phyloP scores from a whole-genome alignment of 768 basidiomycete genomes.

The Boletus rubroflammeus region DNA sequence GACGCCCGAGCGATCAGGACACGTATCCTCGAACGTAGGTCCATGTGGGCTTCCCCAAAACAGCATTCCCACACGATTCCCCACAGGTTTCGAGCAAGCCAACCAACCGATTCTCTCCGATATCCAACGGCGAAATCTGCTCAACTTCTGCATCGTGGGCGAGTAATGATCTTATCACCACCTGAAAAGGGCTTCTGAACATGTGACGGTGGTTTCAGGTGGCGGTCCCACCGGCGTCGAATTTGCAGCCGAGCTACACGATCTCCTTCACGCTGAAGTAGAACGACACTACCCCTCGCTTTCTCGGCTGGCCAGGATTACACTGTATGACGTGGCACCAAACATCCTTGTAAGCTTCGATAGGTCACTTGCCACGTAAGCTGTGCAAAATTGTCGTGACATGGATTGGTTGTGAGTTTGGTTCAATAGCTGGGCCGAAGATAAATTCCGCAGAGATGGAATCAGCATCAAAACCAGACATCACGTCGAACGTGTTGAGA shows the following conservation, averaged over 20 bases:
- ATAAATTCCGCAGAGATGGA: conserved; percentile 70
- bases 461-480: conserved; percentile 69
- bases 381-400: conserved; percentile 9
- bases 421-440: conserved; percentile 55
- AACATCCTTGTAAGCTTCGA: conserved; percentile 76
- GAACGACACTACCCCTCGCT: conserved; percentile 58
- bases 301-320: conserved; percentile 62
- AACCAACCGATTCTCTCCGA: conserved; percentile 77
- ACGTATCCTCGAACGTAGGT: conserved; percentile 68
- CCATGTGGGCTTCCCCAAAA: not conserved
- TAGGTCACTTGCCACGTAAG: conserved; percentile 54
- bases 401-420: not conserved
- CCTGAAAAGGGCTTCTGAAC: conserved; percentile 4
- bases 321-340: conserved; percentile 79
- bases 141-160: conserved; percentile 88
- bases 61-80: not conserved
- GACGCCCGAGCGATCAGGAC: conserved; percentile 70
- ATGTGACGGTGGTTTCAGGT: conserved; percentile 36
- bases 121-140: conserved; percentile 64
- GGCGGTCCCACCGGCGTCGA: conserved; percentile 79
- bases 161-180: conserved; percentile 25
- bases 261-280: conserved; percentile 69
- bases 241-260: conserved; percentile 80
- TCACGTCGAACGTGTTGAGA: conserved; percentile 67
- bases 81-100: conserved; percentile 76